Conservation (phyloP, 2,329 filamentous ascomycete species). For the Stemphylium lycopersici region DNA sequence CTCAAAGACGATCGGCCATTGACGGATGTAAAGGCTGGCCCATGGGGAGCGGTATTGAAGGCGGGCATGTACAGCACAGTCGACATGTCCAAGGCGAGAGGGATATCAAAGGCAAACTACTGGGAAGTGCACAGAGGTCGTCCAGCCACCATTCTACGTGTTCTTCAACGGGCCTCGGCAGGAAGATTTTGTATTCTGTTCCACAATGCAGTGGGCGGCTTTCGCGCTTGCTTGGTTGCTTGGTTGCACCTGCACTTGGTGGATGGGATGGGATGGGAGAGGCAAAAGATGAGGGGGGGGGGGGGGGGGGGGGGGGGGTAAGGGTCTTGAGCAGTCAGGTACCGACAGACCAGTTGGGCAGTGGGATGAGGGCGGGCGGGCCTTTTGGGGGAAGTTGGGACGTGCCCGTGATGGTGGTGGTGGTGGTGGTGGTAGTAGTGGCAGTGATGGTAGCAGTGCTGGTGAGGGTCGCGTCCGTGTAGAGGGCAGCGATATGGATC, state of each 20-base stretch:
- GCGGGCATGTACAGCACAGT: slow-evolving; percentile 41
- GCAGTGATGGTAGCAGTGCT: neutral
- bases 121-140: neutral
- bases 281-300: neutral
- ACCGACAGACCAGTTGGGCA: neutral
- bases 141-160: slow-evolving; percentile 8
- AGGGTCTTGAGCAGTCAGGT: neutral
- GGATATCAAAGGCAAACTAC: slow-evolving; percentile 3
- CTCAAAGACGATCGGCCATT: slow-evolving; percentile 42
- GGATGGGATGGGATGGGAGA: neutral
- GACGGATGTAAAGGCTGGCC: slow-evolving; percentile 46
- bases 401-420: neutral
- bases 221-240: slow-evolving; percentile 13
- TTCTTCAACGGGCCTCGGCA: neutral
- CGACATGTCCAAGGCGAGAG: slow-evolving; percentile 33
- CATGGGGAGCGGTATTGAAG: slow-evolving; percentile 36
- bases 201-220: slow-evolving; percentile 26
- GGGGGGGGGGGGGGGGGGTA: too few species aligned
- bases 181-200: slow-evolving; percentile 1
- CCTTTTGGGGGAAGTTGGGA: too few species aligned
- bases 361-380: neutral
- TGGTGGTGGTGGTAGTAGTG: neutral
- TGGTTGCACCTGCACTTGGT: slow-evolving; percentile 9
- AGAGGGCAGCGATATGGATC: slow-evolving; percentile 1
- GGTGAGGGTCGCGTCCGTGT: too few species aligned